These are phyloP conservation scores for Cadophora sp. DNA, from an alignment of 2,329 filamentous ascomycete species.

Conservation along the genomic window DNA sequence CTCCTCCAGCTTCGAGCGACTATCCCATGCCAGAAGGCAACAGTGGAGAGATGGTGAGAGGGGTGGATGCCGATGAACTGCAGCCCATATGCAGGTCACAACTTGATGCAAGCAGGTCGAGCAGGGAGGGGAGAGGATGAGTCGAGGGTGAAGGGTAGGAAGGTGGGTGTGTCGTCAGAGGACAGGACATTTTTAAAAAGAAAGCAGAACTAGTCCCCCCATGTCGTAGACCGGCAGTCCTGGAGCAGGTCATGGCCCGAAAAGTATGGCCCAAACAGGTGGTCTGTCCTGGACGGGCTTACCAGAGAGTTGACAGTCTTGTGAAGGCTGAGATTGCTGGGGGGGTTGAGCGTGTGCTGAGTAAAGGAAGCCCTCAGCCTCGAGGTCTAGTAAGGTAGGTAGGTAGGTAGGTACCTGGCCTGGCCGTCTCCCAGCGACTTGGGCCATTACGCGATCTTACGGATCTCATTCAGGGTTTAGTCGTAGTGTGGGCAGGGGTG, in stretches of 20 bases:
- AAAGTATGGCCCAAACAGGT: conserved; percentile 37
- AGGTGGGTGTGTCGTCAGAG: conserved; percentile 35
- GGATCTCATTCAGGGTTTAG: conserved; percentile 18
- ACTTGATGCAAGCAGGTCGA: conserved; percentile 36
- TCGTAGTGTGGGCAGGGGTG: conserved; percentile 9
- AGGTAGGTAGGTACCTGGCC: conserved; percentile 20
- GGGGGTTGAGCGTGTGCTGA: conserved; percentile 34
- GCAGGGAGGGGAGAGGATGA: conserved; percentile 37
- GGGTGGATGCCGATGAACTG: conserved; percentile 26
- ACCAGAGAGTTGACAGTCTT: conserved; percentile 13
- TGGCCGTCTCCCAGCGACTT: conserved; percentile 21
- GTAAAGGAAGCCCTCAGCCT: conserved; percentile 39
- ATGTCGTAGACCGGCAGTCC: conserved; percentile 9
- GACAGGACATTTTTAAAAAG: conserved; percentile 18
- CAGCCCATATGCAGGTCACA: conserved; percentile 41
- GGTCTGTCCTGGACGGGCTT: conserved; percentile 36
- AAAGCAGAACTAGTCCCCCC: conserved; percentile 13
- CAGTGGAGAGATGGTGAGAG: conserved; percentile 30
- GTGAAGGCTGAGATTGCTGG: conserved; percentile 39
- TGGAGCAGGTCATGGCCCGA: conserved; percentile 16
- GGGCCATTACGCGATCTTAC: conserved; percentile 17
- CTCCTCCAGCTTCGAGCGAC: conserved; percentile 27
- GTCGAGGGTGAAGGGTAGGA: conserved; percentile 35
- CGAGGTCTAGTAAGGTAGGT: conserved; percentile 22
- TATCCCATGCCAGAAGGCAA: conserved; percentile 40